Evolutionary conservation across 106 monocot species (phyloP), one percentile per base, ranked within the genome.

Genomic region (Dioscorea dumetorum): DNA sequence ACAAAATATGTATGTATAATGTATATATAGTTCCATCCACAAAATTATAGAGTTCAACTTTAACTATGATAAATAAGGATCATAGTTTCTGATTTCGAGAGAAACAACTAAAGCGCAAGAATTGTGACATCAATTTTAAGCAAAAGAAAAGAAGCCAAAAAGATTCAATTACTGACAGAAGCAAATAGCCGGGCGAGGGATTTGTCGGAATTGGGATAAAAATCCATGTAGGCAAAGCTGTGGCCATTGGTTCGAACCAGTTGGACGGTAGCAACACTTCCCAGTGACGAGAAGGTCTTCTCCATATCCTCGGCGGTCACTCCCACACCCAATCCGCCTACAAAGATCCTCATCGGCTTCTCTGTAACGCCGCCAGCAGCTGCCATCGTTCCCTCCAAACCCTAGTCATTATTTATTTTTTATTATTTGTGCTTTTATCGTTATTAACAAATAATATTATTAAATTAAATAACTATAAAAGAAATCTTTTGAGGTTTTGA

Each of bases 221-320:
- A 92, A 63, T 97, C 84, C 80, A 97, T 84, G 85, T 71, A 97
- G 61, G 86, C 92, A 34, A 97, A 83, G 79, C 65, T 72, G 22
- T 89, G 86, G 65, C 79, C 84, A 12, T 87, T 78, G 54, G 74
- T 67, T 48, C 87, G 97, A 33, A 92, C 74, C 51, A 97, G 49
- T 66, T 92, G 89, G 32, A 92, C 81, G 49, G 70, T 32, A 61
- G 22, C 49, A 22, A 92, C 82, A 20, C 60, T 53, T 14, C 92
- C 97, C 17, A 92, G 76, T 2, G 89, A 62, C 15, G 73, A 65
- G 82, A 97, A 97, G 12, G 81, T 80, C 52, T 83, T 80, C 69
- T 84, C 80, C 64, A 97, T 16, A 58, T 97, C 97, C 24, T 41
- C 71, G 12, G 65, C 67, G 10, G 81, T 80, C 50, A 97, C 87